Conservation (phyloP, 139 green algal species). For the Dunaliella sp. region DNA sequence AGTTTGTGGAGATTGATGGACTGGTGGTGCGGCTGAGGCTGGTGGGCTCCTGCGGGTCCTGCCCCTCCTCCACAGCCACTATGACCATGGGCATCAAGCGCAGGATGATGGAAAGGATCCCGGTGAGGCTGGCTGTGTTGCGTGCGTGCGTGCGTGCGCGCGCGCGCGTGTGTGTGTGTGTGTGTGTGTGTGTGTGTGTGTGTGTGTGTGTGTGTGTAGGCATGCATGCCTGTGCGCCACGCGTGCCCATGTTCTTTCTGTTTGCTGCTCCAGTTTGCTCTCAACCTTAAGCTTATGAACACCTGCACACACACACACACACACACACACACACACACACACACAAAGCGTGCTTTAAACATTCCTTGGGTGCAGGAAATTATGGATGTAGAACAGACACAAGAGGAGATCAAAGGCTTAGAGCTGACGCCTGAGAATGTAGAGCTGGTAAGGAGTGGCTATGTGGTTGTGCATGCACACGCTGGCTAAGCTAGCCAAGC, state of each 20-base stretch:
- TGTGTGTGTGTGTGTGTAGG: background rate
- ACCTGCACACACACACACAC: too few species aligned
- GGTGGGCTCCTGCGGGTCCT: constrained; percentile 93
- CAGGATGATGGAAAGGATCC: constrained; percentile 93
- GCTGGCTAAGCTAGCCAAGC: background rate
- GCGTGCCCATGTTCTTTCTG: background rate
- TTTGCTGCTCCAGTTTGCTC: background rate
- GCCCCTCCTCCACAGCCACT: constrained; percentile 86
- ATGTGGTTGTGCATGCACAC: background rate
- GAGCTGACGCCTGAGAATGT: constrained; percentile 87
- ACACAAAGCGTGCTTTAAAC: too few species aligned
- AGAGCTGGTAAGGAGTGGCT: constrained; percentile 47
- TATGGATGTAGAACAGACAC: constrained; percentile 93
- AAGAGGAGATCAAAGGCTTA: constrained; percentile 83
- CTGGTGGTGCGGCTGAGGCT: constrained; percentile 87
- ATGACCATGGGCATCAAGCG: constrained; percentile 99
- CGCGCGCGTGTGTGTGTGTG: background rate
- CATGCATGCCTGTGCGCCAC: background rate
- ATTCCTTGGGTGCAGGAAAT: too few species aligned
- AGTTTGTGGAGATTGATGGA: constrained; percentile 97
- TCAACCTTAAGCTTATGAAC: background rate
- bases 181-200: background rate
- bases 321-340: too few species aligned
- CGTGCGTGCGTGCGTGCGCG: background rate
- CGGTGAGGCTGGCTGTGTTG: constrained; percentile 48